A percentile compares a stretch with the other conserved stretches of the same genome.
These are phyloP conservation scores for Jackrogersella multiformis DNA, from an alignment of 495 filamentous ascomycete species.

Conservation along the genomic window DNA sequence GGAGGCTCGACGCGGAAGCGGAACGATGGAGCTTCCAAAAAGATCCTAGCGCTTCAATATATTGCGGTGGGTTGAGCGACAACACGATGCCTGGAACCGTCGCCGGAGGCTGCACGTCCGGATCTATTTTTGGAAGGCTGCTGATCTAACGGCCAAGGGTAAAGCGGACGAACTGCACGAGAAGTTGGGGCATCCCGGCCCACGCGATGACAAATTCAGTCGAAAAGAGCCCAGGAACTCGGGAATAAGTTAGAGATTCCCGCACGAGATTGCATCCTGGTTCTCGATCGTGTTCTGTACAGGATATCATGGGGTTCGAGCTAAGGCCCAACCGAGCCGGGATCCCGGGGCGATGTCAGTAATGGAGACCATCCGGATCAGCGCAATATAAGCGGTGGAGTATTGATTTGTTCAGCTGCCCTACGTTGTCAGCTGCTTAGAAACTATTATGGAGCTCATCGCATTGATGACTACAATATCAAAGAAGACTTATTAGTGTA, in stretches of 20 bases:
- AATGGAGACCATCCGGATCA: neutral
- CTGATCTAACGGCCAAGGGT: neutral
- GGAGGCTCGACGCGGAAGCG: slow-evolving; percentile 16
- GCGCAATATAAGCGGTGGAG: no score
- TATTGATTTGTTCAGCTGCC: neutral
- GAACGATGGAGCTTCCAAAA: slow-evolving; percentile 23
- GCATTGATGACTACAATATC: no score
- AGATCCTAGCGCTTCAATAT: slow-evolving; percentile 27
- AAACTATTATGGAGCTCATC: no score
- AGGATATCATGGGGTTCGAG: slow-evolving; percentile 1
- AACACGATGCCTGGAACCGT: slow-evolving; percentile 21
- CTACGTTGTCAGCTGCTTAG: no score
- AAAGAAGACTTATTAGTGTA: no score
- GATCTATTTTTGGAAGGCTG: slow-evolving; percentile 35
- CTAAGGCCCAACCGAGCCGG: no score
- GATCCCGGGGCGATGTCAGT: slow-evolving; percentile 23
- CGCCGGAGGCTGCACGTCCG: slow-evolving; percentile 43
- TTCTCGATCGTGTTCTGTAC: neutral
- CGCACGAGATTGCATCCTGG: neutral
- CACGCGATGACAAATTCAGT: slow-evolving; percentile 1
- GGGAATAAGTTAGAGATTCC: slow-evolving; percentile 31
- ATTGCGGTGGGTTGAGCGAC: slow-evolving; percentile 28
- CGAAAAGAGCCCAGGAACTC: slow-evolving; percentile 13
- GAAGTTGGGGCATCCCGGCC: no score
- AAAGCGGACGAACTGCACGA: neutral